phyloP scores from a whole-genome alignment of 495 filamentous ascomycete genomes.

The Penicillium arizonense region DNA sequence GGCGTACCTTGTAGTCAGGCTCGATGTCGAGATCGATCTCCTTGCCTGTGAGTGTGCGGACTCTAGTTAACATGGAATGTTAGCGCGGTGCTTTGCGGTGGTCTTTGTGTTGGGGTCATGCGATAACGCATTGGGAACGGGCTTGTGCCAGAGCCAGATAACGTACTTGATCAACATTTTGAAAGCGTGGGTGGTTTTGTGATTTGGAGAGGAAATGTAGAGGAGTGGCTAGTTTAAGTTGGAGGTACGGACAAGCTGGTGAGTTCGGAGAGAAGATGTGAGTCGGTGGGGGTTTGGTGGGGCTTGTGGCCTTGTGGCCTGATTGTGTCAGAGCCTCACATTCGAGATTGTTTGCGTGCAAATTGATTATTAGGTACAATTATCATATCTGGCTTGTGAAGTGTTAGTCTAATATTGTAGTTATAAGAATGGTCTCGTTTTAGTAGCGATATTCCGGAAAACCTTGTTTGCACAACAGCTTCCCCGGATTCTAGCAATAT shows the following conservation, averaged over 20 bases:
- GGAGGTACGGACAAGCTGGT: neutral
- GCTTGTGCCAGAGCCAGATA: neutral
- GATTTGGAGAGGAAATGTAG: neutral
- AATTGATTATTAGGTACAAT: no score
- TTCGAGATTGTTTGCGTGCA: neutral
- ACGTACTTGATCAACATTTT: slow-evolving; percentile 53
- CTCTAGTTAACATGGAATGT: slow-evolving; percentile 52
- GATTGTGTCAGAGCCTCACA: slow-evolving; percentile 19
- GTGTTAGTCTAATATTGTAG: neutral
- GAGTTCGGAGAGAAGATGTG: slow-evolving; percentile 21
- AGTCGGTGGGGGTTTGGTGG: slow-evolving; percentile 30
- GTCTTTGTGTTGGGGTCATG: neutral
- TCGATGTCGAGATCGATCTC: slow-evolving; percentile 99
- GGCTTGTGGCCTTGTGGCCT: slow-evolving; percentile 28
- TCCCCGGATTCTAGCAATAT: no score
- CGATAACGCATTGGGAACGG: slow-evolving; percentile 23
- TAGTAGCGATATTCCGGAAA: no score
- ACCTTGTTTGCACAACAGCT: no score
- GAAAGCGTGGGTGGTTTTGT: slow-evolving; percentile 3
- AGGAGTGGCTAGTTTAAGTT: neutral
- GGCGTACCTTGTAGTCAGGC: slow-evolving; percentile 76
- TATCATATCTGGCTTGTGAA: no score
- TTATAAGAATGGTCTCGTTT: no score
- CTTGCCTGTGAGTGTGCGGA: slow-evolving; percentile 96
- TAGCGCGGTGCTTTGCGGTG: slow-evolving; percentile 8